These are phyloP conservation scores for Chrysophaeum taylorii DNA, from an alignment of 352 stramenopile genomes.

Conservation along the genomic window DNA sequence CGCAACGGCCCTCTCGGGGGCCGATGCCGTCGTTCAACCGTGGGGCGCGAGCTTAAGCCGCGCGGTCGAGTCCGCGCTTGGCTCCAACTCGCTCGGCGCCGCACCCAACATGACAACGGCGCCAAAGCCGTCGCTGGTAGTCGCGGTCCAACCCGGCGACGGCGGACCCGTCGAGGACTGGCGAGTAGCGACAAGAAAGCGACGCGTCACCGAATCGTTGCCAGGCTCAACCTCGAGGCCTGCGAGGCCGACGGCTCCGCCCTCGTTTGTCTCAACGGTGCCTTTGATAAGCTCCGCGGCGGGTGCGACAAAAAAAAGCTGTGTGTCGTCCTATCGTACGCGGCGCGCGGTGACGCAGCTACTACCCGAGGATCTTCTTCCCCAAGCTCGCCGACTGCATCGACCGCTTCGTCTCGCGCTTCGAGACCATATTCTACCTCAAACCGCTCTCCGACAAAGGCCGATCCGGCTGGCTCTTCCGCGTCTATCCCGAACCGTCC, in stretches of 20 bases:
- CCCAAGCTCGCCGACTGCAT: constrained; percentile 20
- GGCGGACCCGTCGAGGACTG: constrained; percentile 25
- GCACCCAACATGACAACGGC: not conserved
- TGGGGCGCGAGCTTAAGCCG: not conserved
- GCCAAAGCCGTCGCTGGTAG: not conserved
- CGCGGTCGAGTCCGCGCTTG: not conserved
- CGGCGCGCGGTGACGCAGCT: not conserved
- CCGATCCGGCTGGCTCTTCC: constrained; percentile 17
- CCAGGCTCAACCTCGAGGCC: too few species aligned
- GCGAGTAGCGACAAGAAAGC: too few species aligned
- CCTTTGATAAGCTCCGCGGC: constrained; percentile 21
- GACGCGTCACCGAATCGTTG: too few species aligned
- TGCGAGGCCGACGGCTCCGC: not conserved
- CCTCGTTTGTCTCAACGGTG: constrained; percentile 18
- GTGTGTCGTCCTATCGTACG: not conserved
- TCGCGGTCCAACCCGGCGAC: constrained; percentile 21
- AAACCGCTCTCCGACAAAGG: constrained; percentile 23
- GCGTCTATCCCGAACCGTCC: constrained; percentile 21
- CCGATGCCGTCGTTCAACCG: not conserved
- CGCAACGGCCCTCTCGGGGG: not conserved
- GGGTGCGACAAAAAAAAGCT: not conserved
- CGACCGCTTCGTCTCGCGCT: constrained; percentile 11
- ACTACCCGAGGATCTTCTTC: constrained; percentile 23
- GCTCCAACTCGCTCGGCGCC: not conserved
- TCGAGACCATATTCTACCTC: constrained; percentile 22